These are phyloP conservation scores for Paramecium sonneborni DNA, from an alignment of 73 alveolate species.

Conservation along the genomic window DNA sequence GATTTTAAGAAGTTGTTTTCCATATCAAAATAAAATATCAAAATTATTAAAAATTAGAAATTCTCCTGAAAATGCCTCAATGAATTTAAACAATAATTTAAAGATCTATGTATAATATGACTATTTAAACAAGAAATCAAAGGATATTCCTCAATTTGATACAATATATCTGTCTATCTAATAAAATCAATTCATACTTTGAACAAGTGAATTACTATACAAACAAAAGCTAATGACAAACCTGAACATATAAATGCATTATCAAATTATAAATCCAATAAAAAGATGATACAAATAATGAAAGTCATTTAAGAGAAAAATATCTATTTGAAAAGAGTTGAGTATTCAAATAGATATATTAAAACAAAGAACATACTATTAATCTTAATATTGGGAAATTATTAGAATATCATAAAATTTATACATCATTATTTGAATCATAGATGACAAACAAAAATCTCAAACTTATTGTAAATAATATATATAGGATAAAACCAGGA, in stretches of 20 bases:
- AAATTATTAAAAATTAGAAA: background rate
- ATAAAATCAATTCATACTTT: background rate
- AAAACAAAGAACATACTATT: background rate
- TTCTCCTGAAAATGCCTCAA: background rate
- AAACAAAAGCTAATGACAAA: background rate
- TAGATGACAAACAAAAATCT: background rate
- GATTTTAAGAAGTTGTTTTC: conserved; percentile 25
- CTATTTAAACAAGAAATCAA: background rate
- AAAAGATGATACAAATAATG: background rate
- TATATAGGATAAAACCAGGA: background rate
- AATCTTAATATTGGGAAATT: background rate
- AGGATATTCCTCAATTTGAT: background rate
- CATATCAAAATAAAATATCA: background rate
- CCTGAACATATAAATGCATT: background rate
- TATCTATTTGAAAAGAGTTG: background rate
- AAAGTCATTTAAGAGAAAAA: background rate
- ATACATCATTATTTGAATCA: background rate
- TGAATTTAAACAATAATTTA: background rate
- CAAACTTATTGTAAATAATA: background rate
- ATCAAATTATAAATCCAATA: background rate
- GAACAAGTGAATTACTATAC: background rate
- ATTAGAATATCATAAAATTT: background rate
- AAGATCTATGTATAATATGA: background rate
- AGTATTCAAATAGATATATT: background rate
- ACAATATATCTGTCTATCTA: background rate